Evolutionary conservation across 306 rosid genomes (phyloP).

Genomic region (Cucurbita pepo): DNA sequence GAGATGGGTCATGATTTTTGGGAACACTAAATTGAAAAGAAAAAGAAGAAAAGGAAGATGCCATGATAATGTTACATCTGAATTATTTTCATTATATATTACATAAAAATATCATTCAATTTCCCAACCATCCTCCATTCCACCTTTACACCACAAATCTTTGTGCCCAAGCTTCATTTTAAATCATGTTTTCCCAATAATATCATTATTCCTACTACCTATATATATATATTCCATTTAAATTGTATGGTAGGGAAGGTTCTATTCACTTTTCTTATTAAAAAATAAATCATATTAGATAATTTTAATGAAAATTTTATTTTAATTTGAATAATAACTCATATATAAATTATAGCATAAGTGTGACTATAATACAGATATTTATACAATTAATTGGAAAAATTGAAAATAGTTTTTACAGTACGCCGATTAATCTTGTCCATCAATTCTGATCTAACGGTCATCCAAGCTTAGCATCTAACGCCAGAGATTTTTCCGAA

Average conservation of each 20-base stretch:
- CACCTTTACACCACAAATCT: neutral
- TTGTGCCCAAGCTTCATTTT: neutral
- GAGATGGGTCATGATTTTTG: neutral
- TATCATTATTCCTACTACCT: neutral
- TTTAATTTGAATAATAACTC: neutral
- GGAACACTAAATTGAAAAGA: neutral
- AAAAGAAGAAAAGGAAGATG: neutral
- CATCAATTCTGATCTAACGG: neutral
- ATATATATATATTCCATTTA: neutral
- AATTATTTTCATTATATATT: neutral
- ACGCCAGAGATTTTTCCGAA: neutral
- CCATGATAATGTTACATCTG: neutral
- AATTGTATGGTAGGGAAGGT: too few relatives aligned
- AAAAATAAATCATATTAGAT: neutral
- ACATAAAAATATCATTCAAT: neutral
- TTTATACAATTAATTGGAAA: slow-evolving; percentile 5
- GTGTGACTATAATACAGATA: slow-evolving; percentile 1
- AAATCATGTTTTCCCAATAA: neutral
- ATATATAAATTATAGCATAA: neutral
- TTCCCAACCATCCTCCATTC: neutral
- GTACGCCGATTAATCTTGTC: neutral
- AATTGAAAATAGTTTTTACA: slow-evolving; percentile 1
- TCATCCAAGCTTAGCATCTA: neutral
- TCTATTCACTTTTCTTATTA: neutral
- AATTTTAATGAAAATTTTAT: neutral